phyloP scores from a whole-genome alignment of 306 rosid species.

The Vachellia pachyceras region DNA sequence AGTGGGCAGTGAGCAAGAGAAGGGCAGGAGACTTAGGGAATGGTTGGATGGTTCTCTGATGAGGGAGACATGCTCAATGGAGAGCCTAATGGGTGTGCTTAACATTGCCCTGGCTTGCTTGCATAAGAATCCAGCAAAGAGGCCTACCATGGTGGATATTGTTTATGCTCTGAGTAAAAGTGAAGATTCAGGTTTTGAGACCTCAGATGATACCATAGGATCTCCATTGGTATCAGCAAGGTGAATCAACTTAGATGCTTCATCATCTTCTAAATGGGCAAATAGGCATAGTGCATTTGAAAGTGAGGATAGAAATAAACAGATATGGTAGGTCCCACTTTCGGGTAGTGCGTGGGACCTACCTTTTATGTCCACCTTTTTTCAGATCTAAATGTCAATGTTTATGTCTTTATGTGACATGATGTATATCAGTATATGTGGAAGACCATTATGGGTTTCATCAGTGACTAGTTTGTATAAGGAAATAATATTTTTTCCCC shows the following conservation, averaged over 20 bases:
- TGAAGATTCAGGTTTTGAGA: slow-evolving; percentile 67
- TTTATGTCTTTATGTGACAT: not conserved
- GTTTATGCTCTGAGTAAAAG: slow-evolving; percentile 77
- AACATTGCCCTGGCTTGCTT: slow-evolving; percentile 75
- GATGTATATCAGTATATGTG: no score
- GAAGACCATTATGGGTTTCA: no score
- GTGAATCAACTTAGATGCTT: slow-evolving; percentile 35
- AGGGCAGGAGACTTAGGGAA: slow-evolving; percentile 47
- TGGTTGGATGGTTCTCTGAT: slow-evolving; percentile 67
- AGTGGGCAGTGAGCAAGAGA: slow-evolving; percentile 59
- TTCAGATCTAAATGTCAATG: not conserved
- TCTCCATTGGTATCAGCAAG: slow-evolving; percentile 60
- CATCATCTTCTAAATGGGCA: not conserved
- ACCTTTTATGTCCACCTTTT: not conserved
- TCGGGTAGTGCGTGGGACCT: not conserved
- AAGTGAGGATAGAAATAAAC: not conserved
- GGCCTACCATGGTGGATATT: slow-evolving; percentile 86
- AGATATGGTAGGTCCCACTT: not conserved
- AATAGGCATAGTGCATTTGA: not conserved
- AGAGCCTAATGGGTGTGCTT: slow-evolving; percentile 61
- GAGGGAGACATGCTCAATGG: slow-evolving; percentile 64
- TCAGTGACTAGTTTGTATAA: no score
- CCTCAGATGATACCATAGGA: slow-evolving; percentile 65
- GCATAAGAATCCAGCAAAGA: slow-evolving; percentile 70
- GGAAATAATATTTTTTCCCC: not conserved